Conservation (phyloP, 306 rosid genomes). For the Corylus heterophylla region DNA sequence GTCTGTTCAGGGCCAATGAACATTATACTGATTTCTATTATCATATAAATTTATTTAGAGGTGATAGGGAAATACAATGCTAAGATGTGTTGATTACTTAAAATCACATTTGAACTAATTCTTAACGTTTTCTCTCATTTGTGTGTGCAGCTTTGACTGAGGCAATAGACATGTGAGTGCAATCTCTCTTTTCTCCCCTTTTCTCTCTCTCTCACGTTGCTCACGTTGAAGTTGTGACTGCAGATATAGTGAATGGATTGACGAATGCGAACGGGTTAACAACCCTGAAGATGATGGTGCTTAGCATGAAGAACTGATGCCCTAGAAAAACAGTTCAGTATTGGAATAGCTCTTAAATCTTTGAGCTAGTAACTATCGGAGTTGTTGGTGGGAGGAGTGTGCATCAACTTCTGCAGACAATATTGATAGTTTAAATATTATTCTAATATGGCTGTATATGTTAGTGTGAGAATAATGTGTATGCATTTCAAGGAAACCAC, state of each 20-base stretch:
- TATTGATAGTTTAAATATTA: constrained; percentile 8
- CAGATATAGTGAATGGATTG: constrained; percentile 98
- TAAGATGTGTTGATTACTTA: neutral
- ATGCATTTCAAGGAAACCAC: neutral
- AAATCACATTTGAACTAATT: constrained; percentile 2
- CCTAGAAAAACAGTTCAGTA: constrained; percentile 5
- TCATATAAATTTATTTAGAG: neutral
- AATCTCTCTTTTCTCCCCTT: neutral
- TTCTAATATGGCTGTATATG: constrained; percentile 14
- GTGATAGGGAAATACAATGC: neutral
- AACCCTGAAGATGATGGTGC: constrained; percentile 72
- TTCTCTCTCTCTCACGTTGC: neutral
- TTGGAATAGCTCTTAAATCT: neutral
- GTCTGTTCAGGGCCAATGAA: neutral
- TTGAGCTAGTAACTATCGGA: constrained; percentile 12
- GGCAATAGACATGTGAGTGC: constrained; percentile 82
- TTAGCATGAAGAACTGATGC: constrained; percentile 21
- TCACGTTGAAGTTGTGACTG: constrained; percentile 13
- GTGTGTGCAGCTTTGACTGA: constrained; percentile 72
- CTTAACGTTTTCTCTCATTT: constrained; percentile 4
- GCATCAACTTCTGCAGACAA: constrained; percentile 2
- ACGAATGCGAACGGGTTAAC: constrained; percentile 91
- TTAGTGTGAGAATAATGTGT: constrained; percentile 10
- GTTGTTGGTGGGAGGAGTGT: constrained; percentile 24
- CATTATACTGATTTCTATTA: neutral